Conservation (phyloP, 2,329 filamentous ascomycete species). For the Piedraia hortae region DNA sequence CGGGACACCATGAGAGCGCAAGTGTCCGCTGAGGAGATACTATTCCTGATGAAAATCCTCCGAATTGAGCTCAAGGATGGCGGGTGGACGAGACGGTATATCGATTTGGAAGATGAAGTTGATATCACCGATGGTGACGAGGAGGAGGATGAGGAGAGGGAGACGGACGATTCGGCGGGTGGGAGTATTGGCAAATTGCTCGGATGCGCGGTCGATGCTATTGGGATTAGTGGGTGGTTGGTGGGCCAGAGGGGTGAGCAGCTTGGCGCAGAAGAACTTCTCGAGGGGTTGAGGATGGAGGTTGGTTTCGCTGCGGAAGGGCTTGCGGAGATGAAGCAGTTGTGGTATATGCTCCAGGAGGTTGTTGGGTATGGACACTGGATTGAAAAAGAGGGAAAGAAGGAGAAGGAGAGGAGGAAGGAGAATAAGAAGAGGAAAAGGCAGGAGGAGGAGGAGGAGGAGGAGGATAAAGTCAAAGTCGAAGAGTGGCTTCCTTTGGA, state of each 20-base stretch:
- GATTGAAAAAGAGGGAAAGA: no score
- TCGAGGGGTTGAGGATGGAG: slow-evolving; percentile 38
- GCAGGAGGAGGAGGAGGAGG: no score
- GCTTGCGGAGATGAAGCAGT: no score
- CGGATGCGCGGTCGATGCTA: slow-evolving; percentile 45
- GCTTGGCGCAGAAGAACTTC: slow-evolving; percentile 32
- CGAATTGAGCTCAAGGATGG: slow-evolving; percentile 46
- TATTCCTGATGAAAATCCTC: slow-evolving; percentile 44
- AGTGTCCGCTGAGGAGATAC: slow-evolving; percentile 37
- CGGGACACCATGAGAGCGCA: slow-evolving; percentile 34
- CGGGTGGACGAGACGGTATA: slow-evolving; percentile 26
- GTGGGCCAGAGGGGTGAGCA: slow-evolving; percentile 27
- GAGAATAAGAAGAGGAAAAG: no score
- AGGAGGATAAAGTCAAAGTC: no score
- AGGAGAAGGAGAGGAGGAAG: no score
- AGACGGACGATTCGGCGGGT: slow-evolving; percentile 38
- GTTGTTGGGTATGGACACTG: no score
- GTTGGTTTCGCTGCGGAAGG: slow-evolving; percentile 44
- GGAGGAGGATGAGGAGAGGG: not conserved
- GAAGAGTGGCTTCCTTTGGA: no score
- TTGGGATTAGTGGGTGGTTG: slow-evolving; percentile 50
- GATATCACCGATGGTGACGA: slow-evolving; percentile 8
- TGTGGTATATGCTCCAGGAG: no score
- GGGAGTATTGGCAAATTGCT: slow-evolving; percentile 43
- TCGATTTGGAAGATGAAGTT: slow-evolving; percentile 23